Base-by-base conservation (phyloP, 176 grass and related monocot genomes). In the Avena atlantica region DNA sequence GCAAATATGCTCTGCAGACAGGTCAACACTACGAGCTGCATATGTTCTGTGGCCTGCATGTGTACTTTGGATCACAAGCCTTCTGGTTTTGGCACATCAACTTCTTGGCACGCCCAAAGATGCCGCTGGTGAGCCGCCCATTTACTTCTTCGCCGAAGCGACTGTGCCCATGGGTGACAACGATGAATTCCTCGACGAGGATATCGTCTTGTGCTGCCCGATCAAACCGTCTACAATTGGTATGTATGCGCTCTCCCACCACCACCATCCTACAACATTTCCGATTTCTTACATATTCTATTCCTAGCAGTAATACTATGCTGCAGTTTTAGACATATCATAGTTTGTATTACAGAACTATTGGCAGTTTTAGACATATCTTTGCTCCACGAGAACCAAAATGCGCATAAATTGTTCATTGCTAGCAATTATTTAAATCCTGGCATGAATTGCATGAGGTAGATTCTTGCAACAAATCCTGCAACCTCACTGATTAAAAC, bases 81-180 rank as follows among this genome's bases (percentile, higher is more conserved):
- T 74, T 24, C 50, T 74, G 70, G 70, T 74, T 24, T 74, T 74
- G 70, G 70, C 70, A 74, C 70, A 23, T 49, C 44, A 49, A 74
- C n/a, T 74, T 74, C 44, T 4, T 74, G 44, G 70, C 70, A 25
- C 42, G 70, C 12, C 20, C n/a, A 74, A 49, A 49, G 70, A 49
- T 2, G 12, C 20, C 10, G 44, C 44, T 49, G 70, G 44, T 25
- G n/a, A 74, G 42, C 44, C 49, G 44, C 70, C 70, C 70, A 49
- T 74, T 74, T 74, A 23, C 70, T 49, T 74, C 70, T 74, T 74
- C 12, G 70, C 70, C 5, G 44, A 74, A 25, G 70, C 70, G 49
- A 74, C 20, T 6, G 44, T 24, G 14, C n/a, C 44, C 44, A 50
- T 74, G 70, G 70, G 70, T 3, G 70, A 49, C 2, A 11, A 49